Base-by-base conservation (phyloP, 2,329 filamentous ascomycete genomes). In the Metarhizium humberi region DNA sequence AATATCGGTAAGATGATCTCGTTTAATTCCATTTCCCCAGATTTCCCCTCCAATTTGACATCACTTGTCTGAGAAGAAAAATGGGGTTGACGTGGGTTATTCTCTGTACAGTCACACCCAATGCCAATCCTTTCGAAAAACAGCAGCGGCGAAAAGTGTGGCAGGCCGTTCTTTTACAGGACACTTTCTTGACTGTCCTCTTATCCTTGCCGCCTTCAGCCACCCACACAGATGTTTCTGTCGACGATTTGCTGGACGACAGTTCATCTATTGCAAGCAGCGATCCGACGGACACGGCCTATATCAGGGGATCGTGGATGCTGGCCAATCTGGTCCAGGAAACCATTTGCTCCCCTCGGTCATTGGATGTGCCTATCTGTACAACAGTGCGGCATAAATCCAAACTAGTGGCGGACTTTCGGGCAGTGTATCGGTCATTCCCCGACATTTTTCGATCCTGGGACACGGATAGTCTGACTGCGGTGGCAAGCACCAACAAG, bases 151-250 rank as follows among this genome's bases (percentile, higher is more conserved):
- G 87, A 51, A 92, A 91, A 65, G 77, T 92, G 2, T 92, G 88
- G 88, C 88, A 92, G 68, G 88, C 88, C 2, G 86, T 92, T 1
- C 75, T 90, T 30, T 79, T 90, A 14, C 88, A 92, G 69, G 88
- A 92, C 67, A 92, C 88, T 0, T 92, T 92, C 66, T 73, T 92
- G 3, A 91, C 87, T 0, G 86, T 92, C 0, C 78, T 92, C 0
- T 76, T 92, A 30, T 88, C 88, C 25, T 77, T 92, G 1, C 88
- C 88, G 0, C 88, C 88, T 0, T 88, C 82, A 16, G 86, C 87
- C 1, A 91, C 86, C 0, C 88, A 92, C 66, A 90, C 86, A 3
- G 88, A 92, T 64, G 87, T 92, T 43, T 82, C 79, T 3, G 86
- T 91, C 3, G 87, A 90, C 56, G 87, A 88, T 56, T 75, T 92